phyloP scores from a whole-genome alignment of 2,329 filamentous ascomycete genomes.

The Sporothrix inflata region DNA sequence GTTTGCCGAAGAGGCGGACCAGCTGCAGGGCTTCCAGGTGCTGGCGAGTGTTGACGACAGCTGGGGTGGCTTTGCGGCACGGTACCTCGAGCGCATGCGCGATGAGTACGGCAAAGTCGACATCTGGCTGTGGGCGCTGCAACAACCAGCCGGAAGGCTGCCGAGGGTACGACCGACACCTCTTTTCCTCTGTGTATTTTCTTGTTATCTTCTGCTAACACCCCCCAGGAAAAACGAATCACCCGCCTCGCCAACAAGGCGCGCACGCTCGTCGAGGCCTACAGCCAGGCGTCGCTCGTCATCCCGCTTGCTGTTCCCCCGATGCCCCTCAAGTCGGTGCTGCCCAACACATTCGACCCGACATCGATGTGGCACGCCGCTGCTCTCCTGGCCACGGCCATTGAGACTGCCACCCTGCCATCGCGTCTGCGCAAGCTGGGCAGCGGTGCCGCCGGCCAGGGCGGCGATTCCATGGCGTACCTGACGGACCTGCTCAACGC shows the following conservation, averaged over 20 bases:
- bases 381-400: constrained; percentile 72
- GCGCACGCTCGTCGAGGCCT: constrained; percentile 69
- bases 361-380: constrained; percentile 78
- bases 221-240: constrained; percentile 60
- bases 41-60: constrained; percentile 74
- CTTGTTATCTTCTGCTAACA: background rate
- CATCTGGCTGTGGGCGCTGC: constrained; percentile 85
- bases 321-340: constrained; percentile 48
- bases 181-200: background rate
- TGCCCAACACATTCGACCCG: constrained; percentile 55
- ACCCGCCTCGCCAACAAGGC: constrained; percentile 74
- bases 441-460: constrained; percentile 44
- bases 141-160: constrained; percentile 60
- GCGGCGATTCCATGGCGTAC: constrained; percentile 56
- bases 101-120: constrained; percentile 90
- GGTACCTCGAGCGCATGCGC: constrained; percentile 74
- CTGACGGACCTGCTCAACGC: constrained; percentile 70
- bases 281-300: constrained; percentile 73
- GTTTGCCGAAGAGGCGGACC: constrained; percentile 91
- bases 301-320: constrained; percentile 70
- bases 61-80: constrained; percentile 76
- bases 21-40: constrained; percentile 84
- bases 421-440: constrained; percentile 62
- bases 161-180: constrained; percentile 50
- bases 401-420: constrained; percentile 80